Evolutionary conservation across 192 early-diverging fungal genomes (phyloP), one percentile per base, ranked within the genome.

Genomic region (Backusella circina): DNA sequence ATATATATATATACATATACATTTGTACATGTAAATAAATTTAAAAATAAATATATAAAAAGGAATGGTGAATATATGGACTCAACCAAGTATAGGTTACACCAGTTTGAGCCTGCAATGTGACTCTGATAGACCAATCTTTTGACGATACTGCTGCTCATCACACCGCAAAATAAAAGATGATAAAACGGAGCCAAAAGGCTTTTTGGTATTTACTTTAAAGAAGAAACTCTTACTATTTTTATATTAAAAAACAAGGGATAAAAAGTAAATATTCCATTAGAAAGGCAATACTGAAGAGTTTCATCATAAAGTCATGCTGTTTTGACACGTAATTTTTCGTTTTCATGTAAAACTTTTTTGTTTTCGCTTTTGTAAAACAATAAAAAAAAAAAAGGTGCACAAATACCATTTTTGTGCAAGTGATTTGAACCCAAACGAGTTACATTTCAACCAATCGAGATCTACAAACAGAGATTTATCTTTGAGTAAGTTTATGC

Each of bases 71-170:
- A 61, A 61, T 28, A 28, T 28, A 61, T 61, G 26, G 54, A 8
- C 54, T n/a, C 21, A 28, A 28, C 54, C 23, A 61, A 12, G 10
- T 26, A 61, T 61, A 10, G 12, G 54, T 61, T 28, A 61, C 54
- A 61, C 54, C 54, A 61, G 21, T 28, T 28, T 28, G 54, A 61
- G 54, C 54, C 54, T 61, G 54, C 54, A 61, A 61, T 61, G 54
- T 61, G 54, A 61, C 54, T 61, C 54, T 57, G 51, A 57, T 57
- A 57, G 51, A 47, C 23, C 51, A 57, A 57, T 57, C 51, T 57
- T 57, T 57, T 57, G 51, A 57, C 51, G 51, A 57, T 57, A 21
- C 51, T 57, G 51, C 51, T 57, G 51, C 51, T 57, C 21, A 57
- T 57, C 51, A 57, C 51, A 57, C 51, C 51, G 51, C 10, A 57